Base-by-base conservation (phyloP, 192 early-diverging fungal species). In the Coemansia sp. region DNA sequence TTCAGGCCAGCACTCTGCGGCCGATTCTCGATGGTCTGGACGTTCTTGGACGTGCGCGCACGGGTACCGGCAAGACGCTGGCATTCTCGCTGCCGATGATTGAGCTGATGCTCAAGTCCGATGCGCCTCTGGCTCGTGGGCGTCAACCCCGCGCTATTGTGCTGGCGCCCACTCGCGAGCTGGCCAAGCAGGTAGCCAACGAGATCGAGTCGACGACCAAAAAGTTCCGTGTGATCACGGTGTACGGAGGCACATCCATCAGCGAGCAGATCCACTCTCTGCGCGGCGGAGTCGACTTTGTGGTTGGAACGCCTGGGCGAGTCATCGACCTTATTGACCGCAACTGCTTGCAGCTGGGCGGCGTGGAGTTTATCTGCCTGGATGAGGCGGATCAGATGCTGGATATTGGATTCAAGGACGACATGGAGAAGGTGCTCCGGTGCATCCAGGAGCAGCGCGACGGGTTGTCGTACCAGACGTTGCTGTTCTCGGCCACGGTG, bases 321-420 rank as follows among this genome's bases (percentile, higher is more conserved):
- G 74, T 99, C 32, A 94, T 92, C 39, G 93, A 94, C 68, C 76
- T 92, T 77, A 75, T 93, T 21, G 65, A 84, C 21, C 45, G 93
- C 70, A 90, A 91, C 73, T 86, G 91, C 44, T 75, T 90, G 62
- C 90, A 93, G 38, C 90, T 90, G 69, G 85, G 78, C 62, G 74
- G 84, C 31, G 70, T 80, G 44, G 83, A 89, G 71, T 92, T 90
- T 71, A 85, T 98, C 57, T 90, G 97, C 64, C 86, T 98, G 63
- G 97, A 99, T 78, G 97, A 99, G 83, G 94, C 94, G 25, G 97
- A 99, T 81, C 92, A 93, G 77, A 84, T 99, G 74, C 86, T 99
- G 61, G 96, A 99, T 63, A 93, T 95, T 88, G 95, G 95, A 15
- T 97, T 98, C 84, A 95, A 94, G 75, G 88, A 90, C 21, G 94